A percentile compares a stretch with the other conserved stretches of the same genome.
Conservation (phyloP, 2,329 filamentous ascomycete species). For the Paracorniculantispora psalliotae region DNA sequence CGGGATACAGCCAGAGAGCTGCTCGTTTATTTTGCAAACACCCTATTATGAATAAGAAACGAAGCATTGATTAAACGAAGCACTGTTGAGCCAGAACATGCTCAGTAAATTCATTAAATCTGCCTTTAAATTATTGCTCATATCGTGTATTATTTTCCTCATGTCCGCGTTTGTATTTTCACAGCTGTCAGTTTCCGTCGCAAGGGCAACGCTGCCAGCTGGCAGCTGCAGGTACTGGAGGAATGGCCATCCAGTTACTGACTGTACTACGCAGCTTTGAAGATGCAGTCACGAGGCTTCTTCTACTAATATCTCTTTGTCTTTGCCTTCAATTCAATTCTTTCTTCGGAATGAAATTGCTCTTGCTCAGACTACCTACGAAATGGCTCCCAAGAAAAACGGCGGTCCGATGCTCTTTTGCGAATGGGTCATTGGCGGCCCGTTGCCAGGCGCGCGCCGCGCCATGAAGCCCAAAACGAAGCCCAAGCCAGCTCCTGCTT, state of each 20-base stretch:
- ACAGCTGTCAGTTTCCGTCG: background rate
- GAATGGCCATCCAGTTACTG: background rate
- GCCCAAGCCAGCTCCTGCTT: slow-evolving; percentile 13
- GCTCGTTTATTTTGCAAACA: background rate
- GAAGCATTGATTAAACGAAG: background rate
- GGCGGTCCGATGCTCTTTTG: slow-evolving; percentile 24
- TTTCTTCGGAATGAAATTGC: background rate
- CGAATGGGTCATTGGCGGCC: slow-evolving; percentile 38
- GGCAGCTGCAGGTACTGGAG: background rate
- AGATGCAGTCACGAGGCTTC: background rate
- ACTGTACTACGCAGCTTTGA: background rate
- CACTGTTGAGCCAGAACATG: background rate
- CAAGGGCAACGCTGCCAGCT: background rate
- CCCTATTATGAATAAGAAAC: background rate
- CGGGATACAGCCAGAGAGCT: background rate
- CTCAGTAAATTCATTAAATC: background rate
- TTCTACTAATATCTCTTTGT: background rate
- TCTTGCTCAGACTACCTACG: background rate
- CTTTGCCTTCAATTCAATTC: background rate
- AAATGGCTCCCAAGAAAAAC: slow-evolving; percentile 7
- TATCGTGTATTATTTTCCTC: background rate
- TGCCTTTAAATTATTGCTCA: background rate
- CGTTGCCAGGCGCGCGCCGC: slow-evolving; percentile 26
- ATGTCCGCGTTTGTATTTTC: background rate
- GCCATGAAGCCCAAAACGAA: slow-evolving; percentile 21